Conservation (phyloP, 257 asterid species). For the Forsythia suspensa region DNA sequence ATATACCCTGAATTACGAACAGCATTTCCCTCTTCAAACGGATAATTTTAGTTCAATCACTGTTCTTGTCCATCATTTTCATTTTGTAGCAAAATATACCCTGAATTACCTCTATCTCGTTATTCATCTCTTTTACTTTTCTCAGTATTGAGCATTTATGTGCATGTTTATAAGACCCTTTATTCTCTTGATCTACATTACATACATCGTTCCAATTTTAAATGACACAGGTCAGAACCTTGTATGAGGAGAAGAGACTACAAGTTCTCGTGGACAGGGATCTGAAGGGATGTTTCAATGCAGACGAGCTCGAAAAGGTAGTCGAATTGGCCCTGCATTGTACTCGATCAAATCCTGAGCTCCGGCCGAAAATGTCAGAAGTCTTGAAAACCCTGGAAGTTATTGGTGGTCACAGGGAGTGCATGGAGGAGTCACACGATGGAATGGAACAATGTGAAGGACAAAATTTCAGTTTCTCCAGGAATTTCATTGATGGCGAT, state of each 20-base stretch:
- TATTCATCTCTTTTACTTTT: no score
- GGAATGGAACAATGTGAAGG: slow-evolving; percentile 46
- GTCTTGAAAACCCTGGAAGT: slow-evolving; percentile 63
- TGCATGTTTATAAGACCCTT: no score
- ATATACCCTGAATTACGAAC: no score
- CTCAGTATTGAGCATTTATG: no score
- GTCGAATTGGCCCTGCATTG: slow-evolving; percentile 67
- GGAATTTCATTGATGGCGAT: slow-evolving; percentile 52
- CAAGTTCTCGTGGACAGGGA: slow-evolving; percentile 73
- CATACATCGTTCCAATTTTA: not conserved
- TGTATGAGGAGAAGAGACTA: slow-evolving; percentile 57
- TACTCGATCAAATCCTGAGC: slow-evolving; percentile 66
- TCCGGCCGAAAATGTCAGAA: slow-evolving; percentile 76
- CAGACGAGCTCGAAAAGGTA: slow-evolving; percentile 58
- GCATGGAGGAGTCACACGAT: slow-evolving; percentile 45
- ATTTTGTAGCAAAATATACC: no score
- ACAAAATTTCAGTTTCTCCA: slow-evolving; percentile 59
- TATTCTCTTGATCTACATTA: no score
- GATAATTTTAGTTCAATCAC: no score
- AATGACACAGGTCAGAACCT: slow-evolving; percentile 53
- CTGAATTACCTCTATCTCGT: no score
- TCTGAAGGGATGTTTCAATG: slow-evolving; percentile 54
- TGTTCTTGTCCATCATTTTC: no score
- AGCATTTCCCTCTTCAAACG: no score
- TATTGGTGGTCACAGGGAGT: slow-evolving; percentile 44